Evolutionary conservation across 2,329 filamentous ascomycete genomes (phyloP), one percentile per base, ranked within the genome.

Genomic region (Sarocladium oryzae): DNA sequence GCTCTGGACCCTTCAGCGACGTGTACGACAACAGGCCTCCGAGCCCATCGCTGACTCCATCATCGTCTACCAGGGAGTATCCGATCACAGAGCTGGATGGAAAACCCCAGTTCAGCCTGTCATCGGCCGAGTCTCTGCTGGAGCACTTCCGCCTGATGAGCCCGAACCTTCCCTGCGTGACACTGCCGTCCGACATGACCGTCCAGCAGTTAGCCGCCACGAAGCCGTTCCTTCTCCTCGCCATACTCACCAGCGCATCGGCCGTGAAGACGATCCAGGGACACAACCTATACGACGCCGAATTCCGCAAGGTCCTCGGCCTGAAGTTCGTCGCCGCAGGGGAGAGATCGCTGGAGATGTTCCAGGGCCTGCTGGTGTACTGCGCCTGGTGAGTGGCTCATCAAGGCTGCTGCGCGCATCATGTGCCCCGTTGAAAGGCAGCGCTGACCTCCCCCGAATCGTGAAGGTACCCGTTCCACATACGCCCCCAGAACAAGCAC

Each of bases 351-450:
- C 53, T 83, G 20, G 78, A 84, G 56, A 56, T 83, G 15, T 60
- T 84, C 1, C 76, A 81, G 55, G 79, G 79, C 2, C 62, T 83
- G 18, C 63, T 82, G 23, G 70, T 82, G 5, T 83, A 83, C 54
- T 73, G 76, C 48, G 68, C 73, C 16, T 84, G 80, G 80, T 82
- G 16, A 20, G 36, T 16, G 30, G 15, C 30, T 32, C 30, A 32
- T 32, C 30, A 32, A 32, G 28, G n/a, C n/a, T n/a, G n/a, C n/a
- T n/a, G n/a, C n/a, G n/a, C n/a, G n/a, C n/a, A n/a, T n/a, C n/a
- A n/a, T n/a, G n/a, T n/a, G n/a, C n/a, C n/a, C n/a, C n/a, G n/a
- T 30, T 30, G 28, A 30, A 30, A 30, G 13, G 7, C 28, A 7
- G 28, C n/a, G 28, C 28, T 30, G 33, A 15, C 33, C 15, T 36